Conservation (phyloP, 1,284 basidiomycete genomes). For the Butyriboletus appendiculatus region DNA sequence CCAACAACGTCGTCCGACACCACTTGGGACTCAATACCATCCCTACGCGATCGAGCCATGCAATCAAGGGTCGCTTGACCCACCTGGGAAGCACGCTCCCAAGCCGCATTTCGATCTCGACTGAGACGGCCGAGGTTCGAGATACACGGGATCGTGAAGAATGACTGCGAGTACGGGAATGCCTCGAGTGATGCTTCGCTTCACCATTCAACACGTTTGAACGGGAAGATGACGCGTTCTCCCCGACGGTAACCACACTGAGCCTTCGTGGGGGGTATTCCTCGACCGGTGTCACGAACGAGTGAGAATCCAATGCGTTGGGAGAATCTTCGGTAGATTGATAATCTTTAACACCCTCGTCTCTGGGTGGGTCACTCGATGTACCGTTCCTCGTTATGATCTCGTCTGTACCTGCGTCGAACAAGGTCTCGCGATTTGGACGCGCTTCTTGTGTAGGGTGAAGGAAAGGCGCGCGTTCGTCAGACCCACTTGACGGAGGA, state of each 20-base stretch:
- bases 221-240: conserved; percentile 13
- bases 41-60: conserved; percentile 71
- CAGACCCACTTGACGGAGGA: conserved; percentile 15
- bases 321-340: conserved; percentile 42
- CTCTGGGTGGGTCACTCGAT: conserved; percentile 11
- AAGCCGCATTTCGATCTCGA: conserved; percentile 41
- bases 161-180: conserved; percentile 8
- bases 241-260: conserved; percentile 8
- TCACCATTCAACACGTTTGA: conserved; percentile 13
- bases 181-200: conserved; percentile 8
- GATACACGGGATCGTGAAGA: conserved; percentile 19
- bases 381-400: conserved; percentile 12
- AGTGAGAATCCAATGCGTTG: conserved; percentile 39
- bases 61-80: conserved; percentile 52
- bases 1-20: conserved; percentile 79
- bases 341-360: conserved; percentile 38
- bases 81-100: conserved; percentile 46
- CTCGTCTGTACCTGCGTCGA: conserved; percentile 8
- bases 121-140: conserved; percentile 28
- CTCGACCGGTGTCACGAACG: conserved; percentile 37
- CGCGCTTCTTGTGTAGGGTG: conserved; percentile 19
- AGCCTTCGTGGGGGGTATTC: conserved; percentile 26
- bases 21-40: conserved; percentile 84
- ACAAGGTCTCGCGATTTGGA: conserved; percentile 2
- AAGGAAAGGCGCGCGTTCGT: conserved; percentile 34